Percentiles rank a stretch among this genome's conserved stretches.
Evolutionary conservation across 108 stramenopile species (phyloP).

Genomic region (Nannochloropsis gaditana): DNA sequence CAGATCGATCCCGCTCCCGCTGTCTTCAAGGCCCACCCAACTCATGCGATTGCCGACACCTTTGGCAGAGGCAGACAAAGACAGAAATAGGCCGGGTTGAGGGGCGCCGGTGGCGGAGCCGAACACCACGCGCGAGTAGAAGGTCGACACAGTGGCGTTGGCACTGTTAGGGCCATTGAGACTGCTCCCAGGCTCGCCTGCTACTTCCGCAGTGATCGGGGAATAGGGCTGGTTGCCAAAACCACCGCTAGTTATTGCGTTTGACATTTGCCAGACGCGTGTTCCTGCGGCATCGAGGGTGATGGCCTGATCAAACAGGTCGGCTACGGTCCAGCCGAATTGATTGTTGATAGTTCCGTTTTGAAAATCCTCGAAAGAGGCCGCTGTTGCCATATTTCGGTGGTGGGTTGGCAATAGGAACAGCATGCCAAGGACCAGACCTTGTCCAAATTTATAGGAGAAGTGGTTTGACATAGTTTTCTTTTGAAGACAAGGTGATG

Average conservation of each 20-base stretch:
- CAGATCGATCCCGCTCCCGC: background rate
- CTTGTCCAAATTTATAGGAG: too few relatives aligned
- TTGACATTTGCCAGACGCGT: background rate
- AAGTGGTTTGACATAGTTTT: too few relatives aligned
- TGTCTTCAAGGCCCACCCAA: background rate
- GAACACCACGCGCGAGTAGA: slow-evolving; percentile 6
- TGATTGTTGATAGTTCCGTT: background rate
- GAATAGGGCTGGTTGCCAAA: background rate
- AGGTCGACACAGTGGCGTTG: background rate
- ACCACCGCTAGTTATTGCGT: background rate
- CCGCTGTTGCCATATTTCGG: background rate
- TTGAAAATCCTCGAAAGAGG: background rate
- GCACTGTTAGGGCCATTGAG: background rate
- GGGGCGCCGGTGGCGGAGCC: background rate
- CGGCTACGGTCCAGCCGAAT: background rate
- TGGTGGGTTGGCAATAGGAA: too few relatives aligned
- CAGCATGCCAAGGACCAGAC: too few relatives aligned
- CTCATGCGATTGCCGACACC: background rate
- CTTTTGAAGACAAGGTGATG: too few relatives aligned
- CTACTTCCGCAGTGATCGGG: background rate
- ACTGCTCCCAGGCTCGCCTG: background rate
- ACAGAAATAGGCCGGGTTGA: background rate
- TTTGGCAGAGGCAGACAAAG: background rate
- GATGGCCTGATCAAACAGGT: background rate
- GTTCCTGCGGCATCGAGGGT: background rate